Conservation (phyloP, 345 rosid species). For the Salix arbutifolia region DNA sequence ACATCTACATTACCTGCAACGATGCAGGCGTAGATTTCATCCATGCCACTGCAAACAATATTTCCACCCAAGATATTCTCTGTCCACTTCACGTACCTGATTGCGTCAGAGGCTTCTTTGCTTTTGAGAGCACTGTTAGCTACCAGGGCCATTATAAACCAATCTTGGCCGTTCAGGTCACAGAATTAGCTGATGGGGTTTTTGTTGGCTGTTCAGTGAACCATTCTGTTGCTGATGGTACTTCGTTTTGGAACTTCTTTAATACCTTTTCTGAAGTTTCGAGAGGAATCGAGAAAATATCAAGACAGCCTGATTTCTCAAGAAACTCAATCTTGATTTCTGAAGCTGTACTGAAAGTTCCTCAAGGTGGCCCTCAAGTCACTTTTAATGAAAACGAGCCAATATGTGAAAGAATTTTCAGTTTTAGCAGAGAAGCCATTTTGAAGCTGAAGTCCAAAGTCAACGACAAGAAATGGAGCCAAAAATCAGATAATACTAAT, state of each 20-base stretch:
- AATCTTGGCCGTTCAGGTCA: slow-evolving; percentile 77
- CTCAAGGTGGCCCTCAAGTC: slow-evolving; percentile 69
- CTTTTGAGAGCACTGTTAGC: slow-evolving; percentile 61
- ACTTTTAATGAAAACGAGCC: slow-evolving; percentile 66
- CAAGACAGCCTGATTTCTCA: slow-evolving; percentile 55
- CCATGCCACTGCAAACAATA: slow-evolving; percentile 41
- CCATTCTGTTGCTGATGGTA: slow-evolving; percentile 81
- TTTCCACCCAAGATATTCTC: slow-evolving; percentile 42
- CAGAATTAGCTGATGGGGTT: slow-evolving; percentile 66
- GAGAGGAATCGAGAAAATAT: slow-evolving; percentile 38
- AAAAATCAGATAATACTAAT: slow-evolving; percentile 14
- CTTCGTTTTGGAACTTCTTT: slow-evolving; percentile 93
- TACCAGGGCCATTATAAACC: slow-evolving; percentile 73
- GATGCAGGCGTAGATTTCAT: slow-evolving; percentile 68
- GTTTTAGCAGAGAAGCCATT: slow-evolving; percentile 72
- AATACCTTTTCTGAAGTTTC: slow-evolving; percentile 74
- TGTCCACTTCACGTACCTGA: slow-evolving; percentile 56
- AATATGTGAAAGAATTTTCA: slow-evolving; percentile 71
- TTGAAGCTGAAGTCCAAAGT: slow-evolving; percentile 55
- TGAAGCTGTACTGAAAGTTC: slow-evolving; percentile 55
- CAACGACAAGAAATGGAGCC: slow-evolving; percentile 30
- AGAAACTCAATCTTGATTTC: slow-evolving; percentile 65
- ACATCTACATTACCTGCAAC: slow-evolving; percentile 57
- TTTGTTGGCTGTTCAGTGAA: slow-evolving; percentile 73
- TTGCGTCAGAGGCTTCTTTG: slow-evolving; percentile 48